Evolutionary conservation across 176 grass and related monocot genomes (phyloP), one percentile per base, ranked within the genome.

Genomic region (Microstegium vimineum): DNA sequence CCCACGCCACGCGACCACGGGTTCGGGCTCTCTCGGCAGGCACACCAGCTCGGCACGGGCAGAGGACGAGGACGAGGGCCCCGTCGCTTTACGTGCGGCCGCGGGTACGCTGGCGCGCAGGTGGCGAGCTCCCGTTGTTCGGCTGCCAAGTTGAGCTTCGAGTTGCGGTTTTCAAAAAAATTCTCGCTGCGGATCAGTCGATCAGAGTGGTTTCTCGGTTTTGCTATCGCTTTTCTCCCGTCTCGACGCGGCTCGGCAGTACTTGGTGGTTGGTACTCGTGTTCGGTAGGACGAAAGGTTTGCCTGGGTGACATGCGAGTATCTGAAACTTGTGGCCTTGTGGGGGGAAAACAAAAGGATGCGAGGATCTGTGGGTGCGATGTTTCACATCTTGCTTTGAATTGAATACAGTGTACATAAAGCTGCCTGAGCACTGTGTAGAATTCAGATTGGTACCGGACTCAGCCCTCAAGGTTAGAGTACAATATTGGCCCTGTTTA

Each of bases 81-180:
- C 75, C 60, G 77, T 75, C 64, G 79, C 56, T 83, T 72, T 28
- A 36, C 76, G 67, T 80, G 84, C 68, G 17, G 70, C 68, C 69
- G 69, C 33, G 70, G 46, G 30, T 16, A 30, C 33, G 31, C 5
- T 12, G 4, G 22, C 25, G 57, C 38, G 12, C 54, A 38, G 51
- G 76, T 63, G 87, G 65, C 87, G 27, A 45, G 22, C 22, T 83
- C 83, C 67, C 66, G 25, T 60, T 46, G 83, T 31, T 66, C 56
- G 26, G 56, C 52, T 32, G 40, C 28, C 52, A 76, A 89, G 69
- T 54, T 56, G 81, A 25, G 16, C 38, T 17, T 57, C 78, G 82
- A 61, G 42, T 49, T 82, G 88, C 15, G 66, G 64, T 42, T 57
- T 10, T 49, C 31, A 4, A 4, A 4, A 4, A 17, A 14, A 2